Base-by-base conservation (phyloP, 2,329 filamentous ascomycete genomes). In the Lachnellula hyalina region DNA sequence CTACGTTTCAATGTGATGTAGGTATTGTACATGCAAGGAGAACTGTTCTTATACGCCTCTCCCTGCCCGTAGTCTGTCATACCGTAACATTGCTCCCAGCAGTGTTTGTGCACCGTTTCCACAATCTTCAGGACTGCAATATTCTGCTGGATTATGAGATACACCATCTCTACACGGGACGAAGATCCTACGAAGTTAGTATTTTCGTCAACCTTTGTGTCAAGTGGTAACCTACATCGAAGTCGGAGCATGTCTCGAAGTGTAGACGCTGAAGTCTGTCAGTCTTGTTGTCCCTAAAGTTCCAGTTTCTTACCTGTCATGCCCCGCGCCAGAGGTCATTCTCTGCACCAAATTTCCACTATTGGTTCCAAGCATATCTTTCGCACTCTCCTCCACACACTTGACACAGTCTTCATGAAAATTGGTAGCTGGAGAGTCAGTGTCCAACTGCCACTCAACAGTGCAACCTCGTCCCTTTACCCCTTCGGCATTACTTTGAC, bases 351-450 rank as follows among this genome's bases (percentile, higher is more conserved):
- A 65, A 47, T 76, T 73, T 60, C 74, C 70, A 25, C 74, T 69
- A 44, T 79, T 55, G 19, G 54, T 77, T 1, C 83, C 78, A 1
- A 85, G 78, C 1, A 85, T 75, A 4, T 77, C 78, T 51, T 72
- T 70, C 0, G 85, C 83, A 21, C 84, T 81, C 42, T 79, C 74
- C 48, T 79, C 75, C 8, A 90, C 85, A 36, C 83, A 84, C 1
- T 72, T 68, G 54, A 90, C 85, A 65, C 87, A 90, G 61, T 85
- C 81, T 7, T 77, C 68, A 62, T 90, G 77, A 70, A 91, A 91
- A 32, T 76, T 75, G 0, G 84, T 79, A 0, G 84, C 84, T 0
- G 80, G 78, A 3, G 77, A 82, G 48, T 81, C 76, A 61, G 82
- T 83, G 65, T 89, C 85, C 1, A 83, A 75, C 5, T 71, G 72